Base-by-base conservation (phyloP, 306 rosid genomes). In the Prunus armeniaca region DNA sequence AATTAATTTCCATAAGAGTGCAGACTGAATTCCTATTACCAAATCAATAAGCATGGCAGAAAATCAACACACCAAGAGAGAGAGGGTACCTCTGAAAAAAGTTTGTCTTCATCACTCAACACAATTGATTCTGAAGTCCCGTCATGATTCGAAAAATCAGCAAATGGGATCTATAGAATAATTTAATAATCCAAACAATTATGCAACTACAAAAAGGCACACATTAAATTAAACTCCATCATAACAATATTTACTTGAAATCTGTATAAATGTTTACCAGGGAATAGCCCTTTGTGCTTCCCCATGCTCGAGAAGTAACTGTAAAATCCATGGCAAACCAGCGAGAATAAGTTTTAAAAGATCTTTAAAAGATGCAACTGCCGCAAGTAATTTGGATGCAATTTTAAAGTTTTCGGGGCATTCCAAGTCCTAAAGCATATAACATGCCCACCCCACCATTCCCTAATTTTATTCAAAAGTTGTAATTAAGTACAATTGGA, bases 291-390 rank as follows among this genome's bases (percentile, higher is more conserved):
- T 81, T 86, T 49, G 79, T 74, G 87, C 90, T 72, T 86, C 89
- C 90, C 96, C 98, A 91, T 58, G 96, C 98, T 79, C 98, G 85
- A 86, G 96, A 93, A 84, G 88, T 87, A 89, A 93, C 96, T 91
- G 94, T 50, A 25, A 62, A 82, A 77, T 79, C 73, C 82, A 81
- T 51, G 74, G 47, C 34, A 20, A 80, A 73, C 80, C 19, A 67
- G 51, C 82, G 38, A 84, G 82, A 65, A 79, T 69, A 72, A 50
- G 58, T 66, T 50, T 28, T n/a, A 69, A 19, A 38, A 45, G 50
- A 79, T 22, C 52, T 52, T 5, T 9, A 64, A 61, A 22, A 27
- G 49, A 14, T 52, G 54, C 15, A 74, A 81, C 25, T 67, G 28
- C 47, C 1, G 19, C 52, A 14, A 62, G 13, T 46, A 73, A 65